These are phyloP conservation scores for Chytridium lagenaria DNA, from an alignment of 371 early-diverging fungal species.

Conservation along the genomic window DNA sequence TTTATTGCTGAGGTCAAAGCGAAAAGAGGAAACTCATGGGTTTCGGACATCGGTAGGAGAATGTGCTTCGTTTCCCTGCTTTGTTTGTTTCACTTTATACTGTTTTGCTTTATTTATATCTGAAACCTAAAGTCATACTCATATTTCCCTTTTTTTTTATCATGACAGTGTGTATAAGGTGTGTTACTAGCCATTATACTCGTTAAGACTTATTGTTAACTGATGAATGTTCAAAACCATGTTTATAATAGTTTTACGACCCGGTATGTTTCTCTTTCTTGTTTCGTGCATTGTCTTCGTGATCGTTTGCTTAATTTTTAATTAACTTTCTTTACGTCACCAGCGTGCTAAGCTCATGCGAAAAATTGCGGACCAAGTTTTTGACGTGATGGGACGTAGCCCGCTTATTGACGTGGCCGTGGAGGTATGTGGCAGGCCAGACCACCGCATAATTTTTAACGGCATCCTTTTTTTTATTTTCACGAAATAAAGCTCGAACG, in stretches of 20 bases:
- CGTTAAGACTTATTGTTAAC: too few relatives aligned
- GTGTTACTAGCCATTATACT: too few relatives aligned
- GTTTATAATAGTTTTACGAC: constrained; percentile 46
- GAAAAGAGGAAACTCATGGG: constrained; percentile 67
- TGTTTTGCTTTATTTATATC: constrained; percentile 11
- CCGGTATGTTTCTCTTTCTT: constrained; percentile 34
- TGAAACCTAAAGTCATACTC: too few relatives aligned
- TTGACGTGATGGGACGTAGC: constrained; percentile 67
- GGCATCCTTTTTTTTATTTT: too few relatives aligned
- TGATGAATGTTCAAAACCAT: too few relatives aligned
- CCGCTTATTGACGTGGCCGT: constrained; percentile 69
- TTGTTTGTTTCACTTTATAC: background rate
- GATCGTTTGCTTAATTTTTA: background rate
- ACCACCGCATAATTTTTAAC: too few relatives aligned
- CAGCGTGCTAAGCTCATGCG: constrained; percentile 41
- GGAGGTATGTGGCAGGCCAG: too few relatives aligned
- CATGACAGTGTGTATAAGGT: constrained; percentile 56
- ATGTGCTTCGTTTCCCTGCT: background rate
- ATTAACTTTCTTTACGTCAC: background rate
- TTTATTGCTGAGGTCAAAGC: constrained; percentile 59
- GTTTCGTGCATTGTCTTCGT: background rate
- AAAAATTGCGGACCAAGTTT: constrained; percentile 50
- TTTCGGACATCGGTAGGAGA: constrained; percentile 53
- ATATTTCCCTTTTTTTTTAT: too few relatives aligned
- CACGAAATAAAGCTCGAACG: too few relatives aligned